Conservation (phyloP, 805 yeast species). For the Komagataella kurtzmanii region DNA sequence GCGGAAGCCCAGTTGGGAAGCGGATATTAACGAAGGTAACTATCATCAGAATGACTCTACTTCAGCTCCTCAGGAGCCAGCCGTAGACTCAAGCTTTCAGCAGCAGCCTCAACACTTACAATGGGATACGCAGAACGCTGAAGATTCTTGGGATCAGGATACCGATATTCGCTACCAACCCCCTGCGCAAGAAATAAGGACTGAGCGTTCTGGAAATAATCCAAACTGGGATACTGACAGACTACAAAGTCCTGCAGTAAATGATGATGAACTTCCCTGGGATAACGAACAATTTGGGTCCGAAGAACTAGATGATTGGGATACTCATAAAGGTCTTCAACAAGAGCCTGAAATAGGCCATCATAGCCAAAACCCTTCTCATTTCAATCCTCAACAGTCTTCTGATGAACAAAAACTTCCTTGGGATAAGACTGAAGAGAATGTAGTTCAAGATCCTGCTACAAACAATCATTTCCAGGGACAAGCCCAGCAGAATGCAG, state of each 20-base stretch:
- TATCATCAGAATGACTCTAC: background rate
- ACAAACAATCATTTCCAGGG: background rate
- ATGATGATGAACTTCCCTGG: conserved; percentile 12
- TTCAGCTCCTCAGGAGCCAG: background rate
- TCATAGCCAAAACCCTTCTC: background rate
- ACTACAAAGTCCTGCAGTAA: conserved; percentile 2
- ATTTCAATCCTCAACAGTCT: background rate
- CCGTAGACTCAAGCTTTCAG: background rate
- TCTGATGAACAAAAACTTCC: background rate
- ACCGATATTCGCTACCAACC: background rate
- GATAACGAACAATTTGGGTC: conserved; percentile 3
- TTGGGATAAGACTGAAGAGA: background rate
- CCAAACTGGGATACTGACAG: background rate
- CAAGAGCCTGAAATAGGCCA: background rate
- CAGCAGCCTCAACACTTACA: background rate
- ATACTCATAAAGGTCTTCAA: background rate
- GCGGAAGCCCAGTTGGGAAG: background rate
- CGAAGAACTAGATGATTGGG: conserved; percentile 1
- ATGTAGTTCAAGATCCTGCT: background rate
- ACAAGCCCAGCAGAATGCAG: background rate
- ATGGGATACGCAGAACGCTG: background rate
- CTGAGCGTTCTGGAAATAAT: background rate
- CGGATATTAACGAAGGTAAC: background rate
- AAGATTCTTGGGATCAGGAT: background rate
- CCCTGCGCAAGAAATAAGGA: background rate